These are phyloP conservation scores for Neopestalotiopsis sp. DNA, from an alignment of 2,329 filamentous ascomycete species.

Conservation along the genomic window DNA sequence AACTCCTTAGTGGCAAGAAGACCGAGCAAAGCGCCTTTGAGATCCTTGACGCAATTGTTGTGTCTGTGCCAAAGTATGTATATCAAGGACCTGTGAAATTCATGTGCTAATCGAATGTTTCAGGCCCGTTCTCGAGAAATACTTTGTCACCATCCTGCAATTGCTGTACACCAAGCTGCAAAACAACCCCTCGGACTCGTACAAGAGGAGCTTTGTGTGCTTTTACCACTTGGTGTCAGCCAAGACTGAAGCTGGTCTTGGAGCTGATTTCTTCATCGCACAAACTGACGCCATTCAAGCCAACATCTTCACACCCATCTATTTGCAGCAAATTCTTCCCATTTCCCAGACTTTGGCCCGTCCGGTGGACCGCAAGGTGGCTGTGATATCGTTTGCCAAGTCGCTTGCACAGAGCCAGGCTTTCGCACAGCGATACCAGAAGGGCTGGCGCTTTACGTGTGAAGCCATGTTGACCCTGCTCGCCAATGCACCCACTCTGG, in stretches of 20 bases:
- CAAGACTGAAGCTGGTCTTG: conserved; percentile 77
- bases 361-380: conserved; percentile 89
- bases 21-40: conserved; percentile 90
- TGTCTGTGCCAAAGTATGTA: conserved; percentile 73
- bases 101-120: background rate
- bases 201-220: conserved; percentile 85
- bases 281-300: conserved; percentile 83
- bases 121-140: conserved; percentile 71
- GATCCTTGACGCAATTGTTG: conserved; percentile 80
- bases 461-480: conserved; percentile 88
- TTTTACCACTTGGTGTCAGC: conserved; percentile 95
- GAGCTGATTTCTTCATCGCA: conserved; percentile 88
- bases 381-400: conserved; percentile 91
- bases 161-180: conserved; percentile 81
- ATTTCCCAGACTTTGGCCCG: conserved; percentile 87
- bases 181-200: conserved; percentile 72
- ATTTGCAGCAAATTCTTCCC: conserved; percentile 84
- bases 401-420: conserved; percentile 84
- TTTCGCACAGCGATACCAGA: conserved; percentile 81
- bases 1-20: conserved; percentile 79
- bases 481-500: conserved; percentile 79
- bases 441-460: conserved; percentile 91
- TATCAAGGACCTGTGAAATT: conserved; percentile 11
- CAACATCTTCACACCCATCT: conserved; percentile 82
- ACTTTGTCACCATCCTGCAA: conserved; percentile 79